Conservation (phyloP, 108 stramenopile genomes). For the Skeletonema costatum region DNA sequence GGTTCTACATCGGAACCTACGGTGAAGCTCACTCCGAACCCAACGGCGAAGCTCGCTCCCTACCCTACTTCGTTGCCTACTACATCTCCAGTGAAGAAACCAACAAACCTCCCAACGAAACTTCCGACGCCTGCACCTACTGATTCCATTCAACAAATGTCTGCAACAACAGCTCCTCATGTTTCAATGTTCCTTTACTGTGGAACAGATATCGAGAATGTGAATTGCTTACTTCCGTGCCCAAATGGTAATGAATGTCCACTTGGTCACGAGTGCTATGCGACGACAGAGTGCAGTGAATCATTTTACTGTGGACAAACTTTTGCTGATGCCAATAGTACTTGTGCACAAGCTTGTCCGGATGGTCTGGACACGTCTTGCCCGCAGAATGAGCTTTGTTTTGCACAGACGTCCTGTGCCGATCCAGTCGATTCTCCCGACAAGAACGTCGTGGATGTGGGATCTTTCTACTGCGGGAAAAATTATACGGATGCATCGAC, state of each 20-base stretch:
- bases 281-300: constrained; percentile 40
- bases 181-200: constrained; percentile 43
- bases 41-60: constrained; percentile 10
- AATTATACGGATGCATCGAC: constrained; percentile 43
- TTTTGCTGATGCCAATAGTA: constrained; percentile 40
- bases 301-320: constrained; percentile 43
- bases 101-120: constrained; percentile 31
- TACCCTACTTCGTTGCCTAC: no score
- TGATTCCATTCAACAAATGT: neutral
- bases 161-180: constrained; percentile 63
- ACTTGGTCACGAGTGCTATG: constrained; percentile 38
- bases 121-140: constrained; percentile 34
- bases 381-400: constrained; percentile 28
- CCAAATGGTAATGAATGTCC: constrained; percentile 42
- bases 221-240: constrained; percentile 43
- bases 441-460: constrained; percentile 10
- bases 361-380: constrained; percentile 41
- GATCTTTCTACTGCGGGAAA: constrained; percentile 48
- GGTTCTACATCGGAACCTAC: constrained; percentile 2
- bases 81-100: no score
- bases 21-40: neutral
- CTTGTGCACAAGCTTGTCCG: constrained; percentile 33
- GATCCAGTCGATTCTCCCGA: neutral
- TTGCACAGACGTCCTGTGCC: constrained; percentile 43
- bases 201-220: constrained; percentile 36